Percentiles rank a stretch among this genome's conserved stretches.
These are phyloP conservation scores for Talaromyces sp. DNA, from an alignment of 2,329 filamentous ascomycete genomes.

Conservation along the genomic window DNA sequence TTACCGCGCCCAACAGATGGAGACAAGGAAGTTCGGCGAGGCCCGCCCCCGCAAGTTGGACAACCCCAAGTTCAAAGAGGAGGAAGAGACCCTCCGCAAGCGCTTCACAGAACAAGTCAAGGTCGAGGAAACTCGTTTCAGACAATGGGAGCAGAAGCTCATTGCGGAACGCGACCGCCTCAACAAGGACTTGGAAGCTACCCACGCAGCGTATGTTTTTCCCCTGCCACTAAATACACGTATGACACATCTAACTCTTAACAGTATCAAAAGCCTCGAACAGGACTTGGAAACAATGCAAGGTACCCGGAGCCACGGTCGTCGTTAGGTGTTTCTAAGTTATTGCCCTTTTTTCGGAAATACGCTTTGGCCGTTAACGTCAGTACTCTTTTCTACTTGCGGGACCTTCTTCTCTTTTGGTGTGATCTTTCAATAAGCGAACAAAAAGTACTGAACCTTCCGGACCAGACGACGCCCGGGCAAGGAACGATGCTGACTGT, in stretches of 20 bases:
- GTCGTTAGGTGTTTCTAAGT: constrained; percentile 58
- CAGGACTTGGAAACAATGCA: constrained; percentile 90
- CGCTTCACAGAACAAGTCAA: constrained; percentile 99
- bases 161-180: constrained; percentile 96
- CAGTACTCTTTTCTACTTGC: constrained; percentile 24
- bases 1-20: constrained; percentile 99
- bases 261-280: constrained; percentile 56
- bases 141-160: constrained; percentile 99
- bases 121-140: constrained; percentile 98
- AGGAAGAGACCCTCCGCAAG: constrained; percentile 97
- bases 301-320: constrained; percentile 85
- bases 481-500: constrained; percentile 22
- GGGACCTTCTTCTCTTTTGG: constrained; percentile 30
- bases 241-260: constrained; percentile 20
- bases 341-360: constrained; percentile 6
- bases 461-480: constrained; percentile 4
- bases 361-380: constrained; percentile 8
- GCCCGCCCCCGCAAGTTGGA: constrained; percentile 94
- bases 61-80: constrained; percentile 99
- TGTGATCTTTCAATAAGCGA: constrained; percentile 23
- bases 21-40: constrained; percentile 98
- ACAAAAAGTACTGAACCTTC: constrained; percentile 19
- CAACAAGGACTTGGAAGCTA: constrained; percentile 99
- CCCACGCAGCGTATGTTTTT: constrained; percentile 65
- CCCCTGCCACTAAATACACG: neutral